Percentiles rank a stretch among this genome's conserved stretches.
Evolutionary conservation across 768 basidiomycete genomes (phyloP).

Genomic region (Boletus edulis): DNA sequence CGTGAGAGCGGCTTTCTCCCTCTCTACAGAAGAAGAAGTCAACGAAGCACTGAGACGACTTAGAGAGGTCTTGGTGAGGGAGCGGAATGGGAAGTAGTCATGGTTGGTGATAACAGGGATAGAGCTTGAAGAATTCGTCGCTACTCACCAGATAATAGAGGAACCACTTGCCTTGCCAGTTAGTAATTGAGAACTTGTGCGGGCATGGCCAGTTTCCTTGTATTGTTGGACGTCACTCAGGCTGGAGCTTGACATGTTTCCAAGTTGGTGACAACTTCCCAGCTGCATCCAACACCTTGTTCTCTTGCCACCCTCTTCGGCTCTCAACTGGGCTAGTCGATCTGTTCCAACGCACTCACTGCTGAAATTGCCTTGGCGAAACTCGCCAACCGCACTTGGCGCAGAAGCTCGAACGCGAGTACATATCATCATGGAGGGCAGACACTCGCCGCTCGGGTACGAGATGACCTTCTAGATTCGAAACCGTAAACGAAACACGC

Average conservation of each 20-base stretch:
- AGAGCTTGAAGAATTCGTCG: not conserved
- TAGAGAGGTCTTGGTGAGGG: constrained; percentile 35
- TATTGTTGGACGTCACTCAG: no score
- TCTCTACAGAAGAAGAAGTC: constrained; percentile 62
- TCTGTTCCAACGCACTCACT: not conserved
- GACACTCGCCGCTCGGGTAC: constrained; percentile 4
- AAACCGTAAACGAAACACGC: constrained; percentile 3
- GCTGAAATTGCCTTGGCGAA: not conserved
- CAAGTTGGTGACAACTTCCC: no score
- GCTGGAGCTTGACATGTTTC: no score
- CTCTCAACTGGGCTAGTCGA: not conserved
- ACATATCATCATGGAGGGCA: not conserved
- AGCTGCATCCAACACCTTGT: not conserved
- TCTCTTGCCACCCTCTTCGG: not conserved
- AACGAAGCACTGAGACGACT: constrained; percentile 72
- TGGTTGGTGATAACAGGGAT: not conserved
- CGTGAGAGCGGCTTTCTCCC: constrained; percentile 81
- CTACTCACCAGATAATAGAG: constrained; percentile 5
- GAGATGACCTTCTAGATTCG: constrained; percentile 1
- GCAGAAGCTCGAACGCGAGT: not conserved
- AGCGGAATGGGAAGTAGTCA: constrained; percentile 13
- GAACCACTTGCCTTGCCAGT: not conserved
- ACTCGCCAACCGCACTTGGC: not conserved
- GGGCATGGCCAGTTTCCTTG: not conserved
- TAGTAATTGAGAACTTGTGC: not conserved